Evolutionary conservation across 75 land plant genomes (phyloP), one percentile per base, ranked within the genome.

Genomic region (Picea glauca): DNA sequence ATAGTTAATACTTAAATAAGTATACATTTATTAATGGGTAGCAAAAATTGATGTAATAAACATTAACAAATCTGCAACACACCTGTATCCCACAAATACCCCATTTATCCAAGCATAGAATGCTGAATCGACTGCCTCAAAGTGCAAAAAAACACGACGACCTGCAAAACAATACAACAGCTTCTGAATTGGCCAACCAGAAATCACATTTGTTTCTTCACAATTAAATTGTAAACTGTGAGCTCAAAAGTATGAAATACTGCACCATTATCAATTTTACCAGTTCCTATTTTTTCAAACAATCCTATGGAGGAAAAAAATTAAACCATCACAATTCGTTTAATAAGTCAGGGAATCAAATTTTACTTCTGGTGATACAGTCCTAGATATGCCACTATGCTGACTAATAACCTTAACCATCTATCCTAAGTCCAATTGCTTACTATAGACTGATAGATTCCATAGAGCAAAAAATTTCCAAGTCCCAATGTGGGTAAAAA

Each of bases 81-180:
- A 97, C 99, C 99, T 97, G 80, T 97, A 97, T 17, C 99, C 99
- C 78, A 95, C 85, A 70, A 75, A 88, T 14, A 77, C 62, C 3
- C 99, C 99, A 90, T 97, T 97, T 72, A 97, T 76, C 99, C 99
- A 97, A 12, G 85, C 99, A 80, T 84, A 88, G 73, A 91, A 97
- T 13, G 99, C 98, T 72, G 99, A 97, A 83, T 97, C 99, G 60
- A 95, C 99, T 63, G 86, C 96, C 80, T 97, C 99, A 89, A 97
- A 95, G 64, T 91, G 95, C 77, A 97, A 77, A 63, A 91, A 86
- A 32, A 97, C 80, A 38, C 91, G 88, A 64, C 98, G 91, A 79
- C 93, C 99, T 97, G 84, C 35, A 78, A 80, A 85, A 50, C 31
- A 14, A 1, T 50, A 78, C 40, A 33, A 66, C n/a, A 70, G 73